Base-by-base conservation (phyloP, 306 rosid species). In the Betula pendula region DNA sequence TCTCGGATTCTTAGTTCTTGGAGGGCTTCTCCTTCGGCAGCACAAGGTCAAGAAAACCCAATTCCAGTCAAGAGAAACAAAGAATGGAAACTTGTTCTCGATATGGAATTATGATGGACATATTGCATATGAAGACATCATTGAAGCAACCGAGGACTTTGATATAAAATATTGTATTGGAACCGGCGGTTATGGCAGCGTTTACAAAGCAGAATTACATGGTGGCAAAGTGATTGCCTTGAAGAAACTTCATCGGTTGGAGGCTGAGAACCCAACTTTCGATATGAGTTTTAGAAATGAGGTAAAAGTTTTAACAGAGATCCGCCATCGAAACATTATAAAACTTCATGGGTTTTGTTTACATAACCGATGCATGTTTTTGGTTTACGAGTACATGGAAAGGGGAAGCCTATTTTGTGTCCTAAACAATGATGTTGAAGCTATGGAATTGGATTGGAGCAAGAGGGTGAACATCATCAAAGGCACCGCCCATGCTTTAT, bases 341-440 rank as follows among this genome's bases (percentile, higher is more conserved):
- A 75, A 42, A 67, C 77, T 81, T 12, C 24, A 75, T 27, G 84
- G 84, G 0, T 80, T 45, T 15, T 80, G 73, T 14, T 73, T 75
- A 35, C 84, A 75, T 24, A 59, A 75, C 1, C 31, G 31, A 0
- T 70, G 69, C 69, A 81, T 59, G 80, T 81, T 81, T 70, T 42
- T 75, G 8, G n/a, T 81, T 1, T 81, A 75, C 14, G 69, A 81
- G 43, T 81, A 75, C 42, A 50, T 75, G 74, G 81, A 75, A 75
- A 42, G 35, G 48, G 74, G 80, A 14, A 75, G 80, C 69, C 35
- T 81, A 10, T 70, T 62, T 8, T 62, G 3, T 51, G 38, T 20
- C 35, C 19, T 75, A 24, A 51, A 3, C 15, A 31, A 8, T 3
- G 62, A 75, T 16, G 20, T 35, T 6, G 77, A 75, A 50, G 84